Percentiles rank a stretch among this genome's conserved stretches.
Conservation (phyloP, 2,329 filamentous ascomycete species). For the Xylariaceae sp. region DNA sequence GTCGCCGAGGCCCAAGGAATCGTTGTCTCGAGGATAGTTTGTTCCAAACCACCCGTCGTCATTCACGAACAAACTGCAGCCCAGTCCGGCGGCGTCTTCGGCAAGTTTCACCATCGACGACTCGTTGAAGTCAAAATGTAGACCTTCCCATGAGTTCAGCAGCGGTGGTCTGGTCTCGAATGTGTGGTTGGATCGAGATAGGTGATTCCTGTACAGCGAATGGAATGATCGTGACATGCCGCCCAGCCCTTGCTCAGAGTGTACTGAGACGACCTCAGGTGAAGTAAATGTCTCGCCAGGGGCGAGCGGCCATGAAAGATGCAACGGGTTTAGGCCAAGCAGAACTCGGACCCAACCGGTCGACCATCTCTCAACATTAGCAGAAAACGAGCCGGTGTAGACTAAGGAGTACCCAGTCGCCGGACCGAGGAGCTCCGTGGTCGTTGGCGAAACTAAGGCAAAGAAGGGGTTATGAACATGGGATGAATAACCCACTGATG, state of each 20-base stretch:
- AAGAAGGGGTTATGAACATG: conserved; percentile 69
- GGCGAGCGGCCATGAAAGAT: conserved; percentile 60
- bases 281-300: conserved; percentile 61
- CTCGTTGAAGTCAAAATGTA: conserved; percentile 61
- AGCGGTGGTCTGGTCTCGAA: conserved; percentile 54
- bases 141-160: conserved; percentile 69
- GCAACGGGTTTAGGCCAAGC: conserved; percentile 62
- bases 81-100: conserved; percentile 58
- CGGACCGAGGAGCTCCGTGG: conserved; percentile 63
- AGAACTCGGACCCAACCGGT: conserved; percentile 63
- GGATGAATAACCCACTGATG: conserved; percentile 63
- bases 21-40: conserved; percentile 61
- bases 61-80: conserved; percentile 65
- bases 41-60: conserved; percentile 71
- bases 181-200: conserved; percentile 57
- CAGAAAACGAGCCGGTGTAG: conserved; percentile 65
- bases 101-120: conserved; percentile 59
- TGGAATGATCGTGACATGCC: conserved; percentile 66
- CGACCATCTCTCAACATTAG: conserved; percentile 63
- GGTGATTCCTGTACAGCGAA: conserved; percentile 61
- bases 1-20: conserved; percentile 63
- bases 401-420: conserved; percentile 68
- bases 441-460: conserved; percentile 55
- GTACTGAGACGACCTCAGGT: conserved; percentile 65
- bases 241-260: conserved; percentile 60